Percentiles rank a stretch among this genome's conserved stretches.
These are phyloP conservation scores for Podaxis sp. DNA, from an alignment of 768 basidiomycete genomes.

Conservation along the genomic window DNA sequence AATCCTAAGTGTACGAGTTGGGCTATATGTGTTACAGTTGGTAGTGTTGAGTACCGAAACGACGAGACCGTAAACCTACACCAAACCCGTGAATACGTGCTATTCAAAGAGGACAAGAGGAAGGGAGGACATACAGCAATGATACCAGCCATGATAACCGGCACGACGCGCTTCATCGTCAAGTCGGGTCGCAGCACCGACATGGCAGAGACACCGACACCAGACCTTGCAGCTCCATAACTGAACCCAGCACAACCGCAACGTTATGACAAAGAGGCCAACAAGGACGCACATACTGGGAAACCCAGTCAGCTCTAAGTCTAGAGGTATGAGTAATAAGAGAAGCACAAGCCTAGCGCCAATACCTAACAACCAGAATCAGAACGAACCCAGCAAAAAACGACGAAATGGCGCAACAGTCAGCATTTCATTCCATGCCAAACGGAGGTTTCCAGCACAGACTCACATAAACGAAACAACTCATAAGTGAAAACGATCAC, in stretches of 20 bases:
- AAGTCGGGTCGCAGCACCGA: slow-evolving; percentile 93
- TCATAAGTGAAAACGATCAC: slow-evolving; percentile 98
- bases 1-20: no score
- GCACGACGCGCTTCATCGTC: slow-evolving; percentile 98
- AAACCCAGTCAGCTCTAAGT: background rate
- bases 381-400: background rate
- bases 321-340: slow-evolving; percentile 12
- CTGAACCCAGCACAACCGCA: slow-evolving; percentile 35
- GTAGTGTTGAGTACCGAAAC: slow-evolving; percentile 96
- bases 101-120: background rate
- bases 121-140: slow-evolving; percentile 75
- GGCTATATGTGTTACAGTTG: slow-evolving; percentile 59
- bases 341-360: slow-evolving; percentile 65
- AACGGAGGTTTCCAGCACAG: background rate
- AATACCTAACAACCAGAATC: slow-evolving; percentile 51
- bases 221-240: slow-evolving; percentile 99
- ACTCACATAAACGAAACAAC: slow-evolving; percentile 27
- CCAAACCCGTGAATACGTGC: background rate
- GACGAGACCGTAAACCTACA: slow-evolving; percentile 93
- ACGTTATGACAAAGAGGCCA: slow-evolving; percentile 18
- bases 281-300: background rate
- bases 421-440: background rate
- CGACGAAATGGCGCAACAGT: background rate
- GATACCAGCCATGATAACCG: slow-evolving; percentile 99
- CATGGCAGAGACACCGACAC: slow-evolving; percentile 97